phyloP scores from a whole-genome alignment of 108 stramenopile species.

The Nitzschia palea region DNA sequence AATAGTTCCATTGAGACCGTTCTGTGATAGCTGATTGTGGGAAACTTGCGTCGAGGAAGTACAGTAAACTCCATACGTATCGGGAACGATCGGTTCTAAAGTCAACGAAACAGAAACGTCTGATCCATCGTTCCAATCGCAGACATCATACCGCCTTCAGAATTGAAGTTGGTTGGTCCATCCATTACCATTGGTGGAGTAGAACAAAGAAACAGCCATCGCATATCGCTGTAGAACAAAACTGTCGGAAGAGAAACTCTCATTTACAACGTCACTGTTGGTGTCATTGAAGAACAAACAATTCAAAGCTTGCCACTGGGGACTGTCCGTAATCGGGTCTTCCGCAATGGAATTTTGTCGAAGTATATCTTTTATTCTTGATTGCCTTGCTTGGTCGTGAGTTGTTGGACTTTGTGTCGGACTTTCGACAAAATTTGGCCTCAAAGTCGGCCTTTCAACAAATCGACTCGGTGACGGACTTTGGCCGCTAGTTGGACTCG shows the following conservation, averaged over 20 bases:
- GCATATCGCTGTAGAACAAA: background rate
- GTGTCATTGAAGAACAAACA: background rate
- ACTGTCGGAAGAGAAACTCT: background rate
- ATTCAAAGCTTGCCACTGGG: background rate
- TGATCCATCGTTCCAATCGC: background rate
- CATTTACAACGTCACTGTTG: too few species aligned
- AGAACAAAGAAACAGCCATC: background rate
- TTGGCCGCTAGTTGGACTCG: too few species aligned
- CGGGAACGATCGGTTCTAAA: too few species aligned
- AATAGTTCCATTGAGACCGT: constrained; percentile 30
- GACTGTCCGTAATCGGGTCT: background rate
- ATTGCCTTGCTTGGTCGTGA: too few species aligned
- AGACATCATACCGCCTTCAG: background rate
- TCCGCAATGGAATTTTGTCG: background rate
- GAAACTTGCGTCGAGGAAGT: constrained; percentile 15
- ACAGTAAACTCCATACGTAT: too few species aligned
- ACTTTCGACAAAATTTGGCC: too few species aligned
- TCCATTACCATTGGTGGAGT: background rate
- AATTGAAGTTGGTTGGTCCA: background rate
- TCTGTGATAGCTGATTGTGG: constrained; percentile 27
- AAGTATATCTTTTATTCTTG: too few species aligned
- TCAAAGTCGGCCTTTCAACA: too few species aligned
- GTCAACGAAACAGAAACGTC: too few species aligned
- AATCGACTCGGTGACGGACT: too few species aligned
- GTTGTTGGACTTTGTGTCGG: too few species aligned